Conservation (phyloP, 805 yeast species). For the Kluyveromyces wickerhamii region DNA sequence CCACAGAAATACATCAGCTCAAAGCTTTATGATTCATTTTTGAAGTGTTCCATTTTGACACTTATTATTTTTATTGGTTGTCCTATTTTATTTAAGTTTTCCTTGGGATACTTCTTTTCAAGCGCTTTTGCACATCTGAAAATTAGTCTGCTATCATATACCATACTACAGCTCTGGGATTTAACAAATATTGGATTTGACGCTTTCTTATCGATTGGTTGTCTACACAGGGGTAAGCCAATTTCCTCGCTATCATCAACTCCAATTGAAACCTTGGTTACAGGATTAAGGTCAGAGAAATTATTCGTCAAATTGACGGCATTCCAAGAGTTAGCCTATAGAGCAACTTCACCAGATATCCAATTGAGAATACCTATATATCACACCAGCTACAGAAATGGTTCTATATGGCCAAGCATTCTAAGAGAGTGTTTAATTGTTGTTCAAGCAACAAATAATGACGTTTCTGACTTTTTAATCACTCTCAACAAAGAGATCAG, state of each 20-base stretch:
- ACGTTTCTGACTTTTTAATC: slow-evolving; percentile 23
- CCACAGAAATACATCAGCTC: slow-evolving; percentile 30
- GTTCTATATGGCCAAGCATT: slow-evolving; percentile 49
- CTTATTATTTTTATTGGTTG: slow-evolving; percentile 29
- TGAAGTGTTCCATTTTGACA: slow-evolving; percentile 25
- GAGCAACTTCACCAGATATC: slow-evolving; percentile 42
- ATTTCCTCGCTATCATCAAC: slow-evolving; percentile 47
- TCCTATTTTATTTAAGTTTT: slow-evolving; percentile 34
- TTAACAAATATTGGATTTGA: slow-evolving; percentile 47
- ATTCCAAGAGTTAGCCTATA: slow-evolving; percentile 64
- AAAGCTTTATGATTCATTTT: slow-evolving; percentile 28
- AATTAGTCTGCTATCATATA: slow-evolving; percentile 31
- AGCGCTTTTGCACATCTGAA: slow-evolving; percentile 24
- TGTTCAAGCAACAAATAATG: slow-evolving; percentile 41
- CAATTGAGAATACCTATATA: slow-evolving; percentile 48
- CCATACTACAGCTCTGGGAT: slow-evolving; percentile 42
- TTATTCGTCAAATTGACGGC: slow-evolving; percentile 54
- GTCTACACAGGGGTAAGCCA: slow-evolving; percentile 58
- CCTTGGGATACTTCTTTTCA: slow-evolving; percentile 32
- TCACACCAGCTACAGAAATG: slow-evolving; percentile 38
- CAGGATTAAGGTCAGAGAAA: slow-evolving; percentile 50
- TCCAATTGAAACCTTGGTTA: slow-evolving; percentile 54
- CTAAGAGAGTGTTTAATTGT: slow-evolving; percentile 52
- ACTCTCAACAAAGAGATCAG: slow-evolving; percentile 7
- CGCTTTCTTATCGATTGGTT: slow-evolving; percentile 64